A percentile compares a stretch with the other conserved stretches of the same genome.
Conservation (phyloP, 2,329 filamentous ascomycete genomes). For the Neonectria sp. region DNA sequence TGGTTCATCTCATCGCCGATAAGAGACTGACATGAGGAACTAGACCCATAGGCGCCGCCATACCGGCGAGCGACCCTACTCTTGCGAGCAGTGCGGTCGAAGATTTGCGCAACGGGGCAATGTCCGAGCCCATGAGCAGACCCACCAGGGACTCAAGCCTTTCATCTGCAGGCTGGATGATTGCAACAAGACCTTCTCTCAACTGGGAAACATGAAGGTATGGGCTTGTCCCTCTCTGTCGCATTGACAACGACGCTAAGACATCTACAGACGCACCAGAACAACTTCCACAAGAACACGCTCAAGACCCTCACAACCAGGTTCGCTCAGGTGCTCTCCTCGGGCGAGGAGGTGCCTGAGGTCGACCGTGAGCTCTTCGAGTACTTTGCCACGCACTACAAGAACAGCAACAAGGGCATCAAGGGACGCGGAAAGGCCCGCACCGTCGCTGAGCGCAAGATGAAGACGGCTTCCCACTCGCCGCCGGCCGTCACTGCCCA, state of each 20-base stretch:
- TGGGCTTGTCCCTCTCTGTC: slow-evolving; percentile 31
- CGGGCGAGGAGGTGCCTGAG: slow-evolving; percentile 70
- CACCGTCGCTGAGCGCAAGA: slow-evolving; percentile 65
- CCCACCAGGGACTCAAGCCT: slow-evolving; percentile 83
- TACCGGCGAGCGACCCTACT: slow-evolving; percentile 88
- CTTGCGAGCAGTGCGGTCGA: slow-evolving; percentile 85
- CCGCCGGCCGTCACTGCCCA: slow-evolving; percentile 42
- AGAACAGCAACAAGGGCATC: slow-evolving; percentile 98
- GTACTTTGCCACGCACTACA: slow-evolving; percentile 91
- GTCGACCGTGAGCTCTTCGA: slow-evolving; percentile 83
- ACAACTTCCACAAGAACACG: slow-evolving; percentile 89
- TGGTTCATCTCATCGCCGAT: not conserved
- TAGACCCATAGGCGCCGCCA: slow-evolving; percentile 91
- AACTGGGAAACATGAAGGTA: slow-evolving; percentile 93
- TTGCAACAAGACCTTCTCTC: slow-evolving; percentile 91
- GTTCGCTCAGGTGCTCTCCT: slow-evolving; percentile 75
- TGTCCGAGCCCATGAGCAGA: slow-evolving; percentile 85
- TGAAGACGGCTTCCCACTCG: slow-evolving; percentile 46
- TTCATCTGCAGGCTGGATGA: slow-evolving; percentile 86
- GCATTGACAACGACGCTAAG: slow-evolving; percentile 19
- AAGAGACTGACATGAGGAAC: not conserved
- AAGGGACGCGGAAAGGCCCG: slow-evolving; percentile 93
- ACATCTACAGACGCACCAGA: slow-evolving; percentile 81
- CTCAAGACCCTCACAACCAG: slow-evolving; percentile 78
- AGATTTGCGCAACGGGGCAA: slow-evolving; percentile 90